Base-by-base conservation (phyloP, 2,329 filamentous ascomycete species). In the Emergomyces pasteurianus region DNA sequence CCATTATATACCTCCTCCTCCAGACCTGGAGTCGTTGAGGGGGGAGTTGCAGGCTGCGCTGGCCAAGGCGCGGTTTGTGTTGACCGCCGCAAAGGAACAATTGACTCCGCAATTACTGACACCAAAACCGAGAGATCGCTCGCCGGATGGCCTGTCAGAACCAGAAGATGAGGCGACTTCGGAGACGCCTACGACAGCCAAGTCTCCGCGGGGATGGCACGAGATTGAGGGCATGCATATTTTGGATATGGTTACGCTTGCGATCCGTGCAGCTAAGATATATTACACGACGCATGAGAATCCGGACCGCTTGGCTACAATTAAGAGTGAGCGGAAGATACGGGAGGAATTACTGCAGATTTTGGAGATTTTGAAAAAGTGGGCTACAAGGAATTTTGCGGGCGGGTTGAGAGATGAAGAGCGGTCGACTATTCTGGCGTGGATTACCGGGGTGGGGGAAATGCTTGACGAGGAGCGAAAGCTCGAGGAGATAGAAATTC, bases 201-300 rank as follows among this genome's bases (percentile, higher is more conserved):
- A 58, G 58, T 21, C 42, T 40, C 78, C 79, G 23, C 83, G 85
- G 65, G 86, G 85, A 9, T 95, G 88, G 86, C 84, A 88, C 72
- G 90, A 96, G 73, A 82, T 95, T 26, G 90, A 96, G 72, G 94
- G 92, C 21, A 85, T 97, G 79, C 89, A 95, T 69, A 85, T 99
- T 43, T 83, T 97, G 60, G 92, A 97, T 72, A 86, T 95, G 59
- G 88, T 94, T 71, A 99, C 94, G 0, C 80, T 97, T 59, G 92
- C 92, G n/a, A 97, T 99, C 66, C 85, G 91, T 58, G 91, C 92
- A 1, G 94, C 94, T 58, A 96, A 95, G 76, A 87, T 95, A 68
- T 99, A 97, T 77, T 97, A 99, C 75, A 96, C 92, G 0, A 84
- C 90, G 3, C 94, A 97, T 71, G 89, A 95, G 69, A 82, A 92